phyloP scores from a whole-genome alignment of 306 rosid species.

The Coriaria nepalensis region DNA sequence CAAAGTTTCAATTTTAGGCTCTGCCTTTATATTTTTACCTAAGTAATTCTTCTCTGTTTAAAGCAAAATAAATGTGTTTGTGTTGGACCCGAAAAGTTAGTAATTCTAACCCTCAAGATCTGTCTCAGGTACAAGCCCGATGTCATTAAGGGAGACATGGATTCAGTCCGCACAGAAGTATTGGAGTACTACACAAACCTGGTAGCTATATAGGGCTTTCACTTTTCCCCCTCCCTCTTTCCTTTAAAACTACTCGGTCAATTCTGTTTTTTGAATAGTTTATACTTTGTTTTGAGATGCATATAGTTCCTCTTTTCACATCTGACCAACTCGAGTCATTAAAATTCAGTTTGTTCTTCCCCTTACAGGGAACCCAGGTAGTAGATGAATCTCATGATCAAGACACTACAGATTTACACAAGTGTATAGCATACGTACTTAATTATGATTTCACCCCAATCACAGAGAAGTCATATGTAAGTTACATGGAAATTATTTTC shows the following conservation, averaged over 20 bases:
- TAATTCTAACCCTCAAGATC: conserved; percentile 12
- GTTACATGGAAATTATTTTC: conserved; percentile 13
- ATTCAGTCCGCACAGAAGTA: conserved; percentile 69
- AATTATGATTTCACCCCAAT: conserved; percentile 34
- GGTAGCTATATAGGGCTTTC: conserved; percentile 21
- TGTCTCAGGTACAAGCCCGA: conserved; percentile 73
- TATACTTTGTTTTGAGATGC: neutral
- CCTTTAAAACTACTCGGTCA: neutral
- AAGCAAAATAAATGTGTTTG: no score
- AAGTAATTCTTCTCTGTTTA: no score
- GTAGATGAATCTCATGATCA: conserved; percentile 80
- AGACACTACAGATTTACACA: conserved; percentile 89
- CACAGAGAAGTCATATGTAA: conserved; percentile 43
- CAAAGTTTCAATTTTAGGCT: no score
- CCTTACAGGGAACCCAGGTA: conserved; percentile 64
- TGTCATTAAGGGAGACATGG: conserved; percentile 90
- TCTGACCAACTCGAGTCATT: conserved; percentile 6
- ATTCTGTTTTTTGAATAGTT: neutral
- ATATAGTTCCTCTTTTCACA: neutral
- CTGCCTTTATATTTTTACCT: no score
- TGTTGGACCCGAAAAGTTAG: neutral
- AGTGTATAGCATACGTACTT: conserved; percentile 52
- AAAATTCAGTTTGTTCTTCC: conserved; percentile 20
- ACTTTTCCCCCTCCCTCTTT: neutral
- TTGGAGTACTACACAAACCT: conserved; percentile 45